Evolutionary conservation across 495 filamentous ascomycete genomes (phyloP).

Genomic region (Beverwykella pulmonaria): DNA sequence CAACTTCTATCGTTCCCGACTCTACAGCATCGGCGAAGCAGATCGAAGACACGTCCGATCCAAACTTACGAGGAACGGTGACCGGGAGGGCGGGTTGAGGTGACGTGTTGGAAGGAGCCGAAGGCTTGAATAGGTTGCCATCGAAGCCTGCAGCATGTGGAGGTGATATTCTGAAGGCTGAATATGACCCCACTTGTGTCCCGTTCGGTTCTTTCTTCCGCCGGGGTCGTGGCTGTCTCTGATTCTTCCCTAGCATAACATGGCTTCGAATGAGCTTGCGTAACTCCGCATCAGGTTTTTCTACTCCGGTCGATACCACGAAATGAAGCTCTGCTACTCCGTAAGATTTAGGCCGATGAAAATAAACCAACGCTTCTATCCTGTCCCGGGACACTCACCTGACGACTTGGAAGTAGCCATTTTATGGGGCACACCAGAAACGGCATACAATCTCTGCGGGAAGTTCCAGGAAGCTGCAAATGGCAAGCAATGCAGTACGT

Average conservation of each 20-base stretch:
- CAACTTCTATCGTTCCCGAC: slow-evolving; percentile 28
- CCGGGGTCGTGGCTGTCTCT: slow-evolving; percentile 3
- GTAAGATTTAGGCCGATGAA: background rate
- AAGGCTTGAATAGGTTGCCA: background rate
- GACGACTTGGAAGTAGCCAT: background rate
- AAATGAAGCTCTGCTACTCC: slow-evolving; percentile 26
- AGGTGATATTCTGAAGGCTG: background rate
- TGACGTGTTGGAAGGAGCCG: background rate
- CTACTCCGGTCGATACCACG: slow-evolving; percentile 41
- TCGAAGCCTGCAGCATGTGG: background rate
- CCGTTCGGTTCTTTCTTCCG: background rate
- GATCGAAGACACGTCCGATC: slow-evolving; percentile 39
- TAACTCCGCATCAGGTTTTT: slow-evolving; percentile 42
- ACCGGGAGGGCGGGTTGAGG: background rate
- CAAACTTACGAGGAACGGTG: slow-evolving; percentile 10
- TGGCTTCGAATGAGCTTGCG: slow-evolving; percentile 52
- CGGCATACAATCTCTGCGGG: background rate
- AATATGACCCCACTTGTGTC: background rate
- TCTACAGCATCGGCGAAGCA: slow-evolving; percentile 44
- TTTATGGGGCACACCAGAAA: background rate
- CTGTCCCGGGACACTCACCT: background rate
- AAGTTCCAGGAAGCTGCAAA: background rate
- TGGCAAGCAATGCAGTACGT: background rate
- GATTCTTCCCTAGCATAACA: slow-evolving; percentile 57
- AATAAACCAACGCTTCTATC: background rate